These are phyloP conservation scores for Artemisia annua DNA, from an alignment of 129 eudicot genomes.

Conservation along the genomic window DNA sequence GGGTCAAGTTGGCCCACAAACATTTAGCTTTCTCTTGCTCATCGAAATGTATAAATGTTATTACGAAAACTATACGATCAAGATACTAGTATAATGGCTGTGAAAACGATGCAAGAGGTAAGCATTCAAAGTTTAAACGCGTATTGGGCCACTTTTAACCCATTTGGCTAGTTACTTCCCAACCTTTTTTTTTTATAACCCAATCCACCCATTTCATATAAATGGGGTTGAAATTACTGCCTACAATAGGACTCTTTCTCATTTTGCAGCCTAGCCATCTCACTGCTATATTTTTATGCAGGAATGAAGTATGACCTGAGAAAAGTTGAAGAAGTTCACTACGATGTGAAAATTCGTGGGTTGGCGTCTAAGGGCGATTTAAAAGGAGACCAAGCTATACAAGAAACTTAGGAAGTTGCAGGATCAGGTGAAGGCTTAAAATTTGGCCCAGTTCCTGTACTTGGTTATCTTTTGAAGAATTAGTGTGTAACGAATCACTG, in stretches of 20 bases:
- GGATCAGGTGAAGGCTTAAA: not conserved
- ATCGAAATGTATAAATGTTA: too few species aligned
- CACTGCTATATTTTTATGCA: conserved; percentile 22
- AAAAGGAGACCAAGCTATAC: conserved; percentile 37
- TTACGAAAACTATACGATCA: too few species aligned
- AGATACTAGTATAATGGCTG: too few species aligned
- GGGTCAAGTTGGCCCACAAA: too few species aligned
- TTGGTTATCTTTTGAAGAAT: conserved; percentile 1
- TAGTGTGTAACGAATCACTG: not conserved
- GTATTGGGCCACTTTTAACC: too few species aligned
- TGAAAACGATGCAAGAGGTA: too few species aligned
- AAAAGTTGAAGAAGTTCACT: conserved; percentile 81
- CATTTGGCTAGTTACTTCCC: too few species aligned
- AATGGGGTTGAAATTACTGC: not conserved
- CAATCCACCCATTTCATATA: too few species aligned
- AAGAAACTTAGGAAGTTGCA: conserved; percentile 31
- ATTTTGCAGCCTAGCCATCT: not conserved
- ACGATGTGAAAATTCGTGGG: conserved; percentile 91
- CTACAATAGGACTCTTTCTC: not conserved
- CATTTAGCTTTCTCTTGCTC: too few species aligned
- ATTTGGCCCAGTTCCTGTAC: conserved; percentile 3
- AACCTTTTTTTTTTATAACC: too few species aligned
- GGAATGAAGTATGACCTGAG: conserved; percentile 92
- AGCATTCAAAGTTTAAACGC: too few species aligned
- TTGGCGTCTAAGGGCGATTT: conserved; percentile 46